Evolutionary conservation across 495 filamentous ascomycete species (phyloP).

Genomic region (Penicillium lividum): DNA sequence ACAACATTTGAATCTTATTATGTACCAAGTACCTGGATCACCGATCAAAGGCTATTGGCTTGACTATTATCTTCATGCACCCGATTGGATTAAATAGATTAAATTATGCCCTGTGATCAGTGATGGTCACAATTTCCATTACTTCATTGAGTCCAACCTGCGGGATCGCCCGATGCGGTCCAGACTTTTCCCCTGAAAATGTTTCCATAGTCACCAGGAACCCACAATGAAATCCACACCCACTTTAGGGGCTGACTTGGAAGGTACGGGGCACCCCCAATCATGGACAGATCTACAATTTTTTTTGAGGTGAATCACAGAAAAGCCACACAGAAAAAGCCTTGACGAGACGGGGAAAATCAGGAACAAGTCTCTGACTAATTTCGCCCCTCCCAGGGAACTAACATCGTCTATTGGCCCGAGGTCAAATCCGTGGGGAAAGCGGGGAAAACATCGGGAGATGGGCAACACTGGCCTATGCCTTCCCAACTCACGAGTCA

Average conservation of each 20-base stretch:
- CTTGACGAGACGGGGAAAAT: neutral
- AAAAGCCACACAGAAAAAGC: neutral
- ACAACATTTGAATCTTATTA: too few relatives aligned
- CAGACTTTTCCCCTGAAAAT: neutral
- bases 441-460: constrained; percentile 12
- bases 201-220: neutral
- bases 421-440: constrained; percentile 7
- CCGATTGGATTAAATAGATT: neutral
- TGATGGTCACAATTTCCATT: neutral
- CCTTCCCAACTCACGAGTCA: constrained; percentile 1
- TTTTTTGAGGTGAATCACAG: neutral
- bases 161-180: neutral
- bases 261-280: neutral
- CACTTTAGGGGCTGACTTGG: neutral
- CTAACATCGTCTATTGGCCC: constrained; percentile 7
- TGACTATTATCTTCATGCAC: neutral
- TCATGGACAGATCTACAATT: neutral
- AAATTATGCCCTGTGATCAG: neutral
- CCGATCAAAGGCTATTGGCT: neutral
- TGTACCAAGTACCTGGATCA: neutral
- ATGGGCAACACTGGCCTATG: neutral
- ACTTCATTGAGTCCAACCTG: neutral
- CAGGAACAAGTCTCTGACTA: neutral
- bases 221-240: neutral
- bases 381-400: neutral